Evolutionary conservation across 208 protist species (phyloP), one percentile per base, ranked within the genome.

Genomic region (Leishmania lainsoni): DNA sequence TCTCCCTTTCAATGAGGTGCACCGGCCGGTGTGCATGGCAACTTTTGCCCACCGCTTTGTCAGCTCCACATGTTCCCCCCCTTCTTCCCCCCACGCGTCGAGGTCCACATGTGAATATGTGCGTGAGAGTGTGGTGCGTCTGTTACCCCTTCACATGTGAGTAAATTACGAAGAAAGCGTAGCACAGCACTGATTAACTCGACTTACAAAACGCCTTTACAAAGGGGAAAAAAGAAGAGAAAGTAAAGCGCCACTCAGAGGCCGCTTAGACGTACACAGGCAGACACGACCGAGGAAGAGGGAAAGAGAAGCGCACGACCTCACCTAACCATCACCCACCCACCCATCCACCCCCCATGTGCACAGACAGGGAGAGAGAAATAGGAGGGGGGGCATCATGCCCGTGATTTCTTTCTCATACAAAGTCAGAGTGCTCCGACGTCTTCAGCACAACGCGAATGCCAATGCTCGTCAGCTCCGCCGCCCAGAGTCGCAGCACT

Each of bases 401-500:
- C 61, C 29, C 32, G 65, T 26, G n/a, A 63, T 14, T 22, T 75
- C n/a, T 39, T 45, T 29, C 42, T 82, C 72, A 87, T 16, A 58
- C 68, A 70, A 79, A 87, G 54, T 80, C 83, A 26, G 80, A 83
- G 26, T 81, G 39, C 75, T 90, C 87, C 16, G 83, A 89, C 63
- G 91, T 93, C 81, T 93, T 94, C 32, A 96, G 54, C 59, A 89
- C 93, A 5, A 98, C 93, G 70, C 95, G 95, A 70, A 98, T 91
- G 69, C 95, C 95, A 58, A 97, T 94, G 87, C 93, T 90, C 3
- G 93, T 95, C 71, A 98, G 90, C 89, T 98, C 93, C 17, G 93
- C 86, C 6, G 92, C 95, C 92, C 93, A 97, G 83, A 97, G 81
- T 20, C 93, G 90, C 85, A 98, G 89, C 81, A 97, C 95, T 81